Conservation (phyloP, 495 filamentous ascomycete genomes). For the Aspergillus campestris region DNA sequence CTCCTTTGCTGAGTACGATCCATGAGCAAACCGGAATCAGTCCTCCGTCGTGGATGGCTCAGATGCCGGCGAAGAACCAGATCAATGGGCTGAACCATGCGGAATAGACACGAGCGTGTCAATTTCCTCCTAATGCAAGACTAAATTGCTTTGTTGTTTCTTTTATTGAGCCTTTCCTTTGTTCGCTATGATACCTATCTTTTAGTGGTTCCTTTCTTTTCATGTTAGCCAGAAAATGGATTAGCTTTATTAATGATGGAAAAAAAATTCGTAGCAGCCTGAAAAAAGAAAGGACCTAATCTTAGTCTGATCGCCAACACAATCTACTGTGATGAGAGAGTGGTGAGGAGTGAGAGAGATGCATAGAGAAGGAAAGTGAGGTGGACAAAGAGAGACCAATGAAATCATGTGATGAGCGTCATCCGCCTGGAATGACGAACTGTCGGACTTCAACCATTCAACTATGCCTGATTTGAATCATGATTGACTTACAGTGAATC, state of each 20-base stretch:
- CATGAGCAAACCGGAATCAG: slow-evolving; percentile 75
- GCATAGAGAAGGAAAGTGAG: background rate
- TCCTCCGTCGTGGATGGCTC: slow-evolving; percentile 60
- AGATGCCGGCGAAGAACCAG: slow-evolving; percentile 27
- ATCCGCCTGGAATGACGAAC: background rate
- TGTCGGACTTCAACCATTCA: background rate
- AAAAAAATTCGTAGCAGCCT: too few relatives aligned
- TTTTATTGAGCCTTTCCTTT: background rate
- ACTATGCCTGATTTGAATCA: background rate
- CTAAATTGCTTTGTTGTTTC: background rate
- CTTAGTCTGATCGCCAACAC: too few relatives aligned
- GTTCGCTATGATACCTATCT: background rate
- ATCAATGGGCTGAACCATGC: background rate
- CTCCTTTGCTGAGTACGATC: slow-evolving; percentile 71
- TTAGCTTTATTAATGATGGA: too few relatives aligned
- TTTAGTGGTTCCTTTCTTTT: slow-evolving; percentile 6
- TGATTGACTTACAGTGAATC: background rate
- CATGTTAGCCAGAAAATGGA: background rate
- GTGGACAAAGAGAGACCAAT: background rate
- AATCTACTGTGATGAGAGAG: too few relatives aligned
- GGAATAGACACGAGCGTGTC: too few relatives aligned
- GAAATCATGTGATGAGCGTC: slow-evolving; percentile 6
- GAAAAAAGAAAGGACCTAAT: too few relatives aligned
- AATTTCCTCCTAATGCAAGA: background rate
- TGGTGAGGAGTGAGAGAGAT: too few relatives aligned